Base-by-base conservation (phyloP, 2,329 filamentous ascomycete genomes). In the Canariomyces notabilis region DNA sequence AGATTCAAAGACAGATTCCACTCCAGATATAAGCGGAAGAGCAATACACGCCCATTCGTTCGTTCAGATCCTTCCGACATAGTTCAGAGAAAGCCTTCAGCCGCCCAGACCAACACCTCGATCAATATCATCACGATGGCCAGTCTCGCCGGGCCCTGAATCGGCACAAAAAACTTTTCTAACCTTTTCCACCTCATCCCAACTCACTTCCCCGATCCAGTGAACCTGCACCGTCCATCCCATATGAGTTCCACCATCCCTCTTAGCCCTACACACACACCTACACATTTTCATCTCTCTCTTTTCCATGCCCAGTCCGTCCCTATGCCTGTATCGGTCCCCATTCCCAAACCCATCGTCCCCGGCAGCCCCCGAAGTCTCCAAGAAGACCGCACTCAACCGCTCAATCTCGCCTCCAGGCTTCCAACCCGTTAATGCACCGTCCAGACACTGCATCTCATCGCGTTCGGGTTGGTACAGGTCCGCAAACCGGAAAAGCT, bases 401-500 rank as follows among this genome's bases (percentile, higher is more conserved):
- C 37, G 20, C 6, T 55, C 51, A 2, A 49, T n/a, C 4, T 46
- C 4, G 4, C 48, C 46, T 6, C 34, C 51, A 3, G 31, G 44
- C 18, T 37, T 50, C 53, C 53, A 53, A 6, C 48, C 42, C 9
- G 29, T 41, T 14, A 55, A 32, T 5, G 31, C 48, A 4, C 53
- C 53, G 2, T 35, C 35, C 5, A 29, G 29, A 21, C 46, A 45
- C 6, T 48, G 48, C 6, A 14, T 29, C 7, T 49, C 19, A 6
- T 50, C 33, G 26, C 14, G 4, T 18, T 50, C 33, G 26, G 9
- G 4, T 18, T 51, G 49, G 32, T 42, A 51, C 9, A 53, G 39
- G 26, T 55, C 51, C 5, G 36, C 9, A 4, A 87, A 76, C n/a
- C 78, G 72, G 51, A 87, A 85, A 45, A 77, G 69, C 57, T 87